A percentile compares a stretch with the other conserved stretches of the same genome.
Evolutionary conservation across 192 early-diverging fungal genomes (phyloP).

Genomic region (Coemansia sp.): DNA sequence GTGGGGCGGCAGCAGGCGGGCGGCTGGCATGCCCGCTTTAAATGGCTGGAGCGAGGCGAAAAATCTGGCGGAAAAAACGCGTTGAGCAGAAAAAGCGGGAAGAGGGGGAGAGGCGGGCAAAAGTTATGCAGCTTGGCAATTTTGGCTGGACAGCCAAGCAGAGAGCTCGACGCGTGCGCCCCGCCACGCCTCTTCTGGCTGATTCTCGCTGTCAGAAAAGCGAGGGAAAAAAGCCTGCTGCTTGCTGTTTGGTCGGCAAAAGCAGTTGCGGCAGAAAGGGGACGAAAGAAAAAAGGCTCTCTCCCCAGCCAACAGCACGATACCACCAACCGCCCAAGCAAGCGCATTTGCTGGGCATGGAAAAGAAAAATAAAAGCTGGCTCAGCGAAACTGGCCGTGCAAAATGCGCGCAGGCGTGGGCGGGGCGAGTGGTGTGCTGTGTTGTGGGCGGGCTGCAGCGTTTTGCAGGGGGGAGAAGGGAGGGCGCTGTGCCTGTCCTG

Average conservation of each 20-base stretch:
- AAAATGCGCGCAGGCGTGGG: constrained; percentile 2
- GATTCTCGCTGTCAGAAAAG: background rate
- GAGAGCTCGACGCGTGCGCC: background rate
- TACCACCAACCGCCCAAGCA: background rate
- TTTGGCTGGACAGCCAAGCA: constrained; percentile 16
- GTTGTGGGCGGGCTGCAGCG: background rate
- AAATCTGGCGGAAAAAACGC: constrained; percentile 11
- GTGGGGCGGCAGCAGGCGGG: constrained; percentile 13
- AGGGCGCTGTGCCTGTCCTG: background rate
- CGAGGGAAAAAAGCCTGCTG: background rate
- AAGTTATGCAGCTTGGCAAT: constrained; percentile 10
- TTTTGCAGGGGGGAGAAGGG: background rate
- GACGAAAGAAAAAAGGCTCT: too few species aligned
- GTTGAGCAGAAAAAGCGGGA: constrained; percentile 1
- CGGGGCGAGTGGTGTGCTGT: too few species aligned
- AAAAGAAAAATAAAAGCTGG: constrained; percentile 10
- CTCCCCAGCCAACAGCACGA: background rate
- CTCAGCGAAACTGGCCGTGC: constrained; percentile 16
- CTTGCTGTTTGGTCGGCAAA: background rate
- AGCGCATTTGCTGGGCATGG: too few species aligned
- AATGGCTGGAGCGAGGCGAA: constrained; percentile 21
- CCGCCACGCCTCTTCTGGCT: background rate
- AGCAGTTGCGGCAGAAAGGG: too few species aligned
- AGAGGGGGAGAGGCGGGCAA: constrained; percentile 7
- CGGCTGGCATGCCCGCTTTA: constrained; percentile 30